Evolutionary conservation across 768 basidiomycete genomes (phyloP), one percentile per base, ranked within the genome.

Genomic region (Boletus coccyginus): DNA sequence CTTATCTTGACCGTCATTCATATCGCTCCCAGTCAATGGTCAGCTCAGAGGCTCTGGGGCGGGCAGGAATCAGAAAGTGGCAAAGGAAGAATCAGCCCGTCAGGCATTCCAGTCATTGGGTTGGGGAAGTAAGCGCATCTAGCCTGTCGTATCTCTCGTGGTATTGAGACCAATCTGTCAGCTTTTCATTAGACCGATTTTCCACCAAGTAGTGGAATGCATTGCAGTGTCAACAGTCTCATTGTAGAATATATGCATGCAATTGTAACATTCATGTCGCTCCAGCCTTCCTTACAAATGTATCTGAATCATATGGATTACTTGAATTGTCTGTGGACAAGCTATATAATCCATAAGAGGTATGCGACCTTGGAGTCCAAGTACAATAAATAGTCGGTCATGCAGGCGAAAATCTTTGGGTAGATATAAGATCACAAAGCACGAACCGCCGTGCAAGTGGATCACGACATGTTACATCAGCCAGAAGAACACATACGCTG

Each of bases 51-150:
- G 85, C 24, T 49, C 66, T 5, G 86, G 84, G 0, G 58, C 47
- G 5, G 86, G 81, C 21, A 82, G 80, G 56, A 87, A 76, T 54
- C 84, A 86, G 67, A 88, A 87, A 59, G 46, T 70, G n/a, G 86
- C 86, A 9, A 87, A 86, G 60, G 84, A 87, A 70, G 81, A 83
- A 58, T 86, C 86, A n/a, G 85, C 84, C 33, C 78, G 79, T 39
- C 73, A 79, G 52, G 85, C 86, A 46, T 84, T 77, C 71, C 63
- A 64, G 12, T 55, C 71, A 3, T 74, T 86, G 77, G 79, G 81
- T 51, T 86, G 84, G 83, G 76, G 75, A 63, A 65, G 65, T 67
- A 52, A 62, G 65, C 7, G 17, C n/a, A 39, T 43, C 21, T 47
- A 53, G n/a, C 11, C 29, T n/a, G 9, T 35, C 19, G 1, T 41